Percentiles rank a stretch among this genome's conserved stretches.
phyloP scores from a whole-genome alignment of 164 flowering plant genomes.

The Euptelea pleiosperma region DNA sequence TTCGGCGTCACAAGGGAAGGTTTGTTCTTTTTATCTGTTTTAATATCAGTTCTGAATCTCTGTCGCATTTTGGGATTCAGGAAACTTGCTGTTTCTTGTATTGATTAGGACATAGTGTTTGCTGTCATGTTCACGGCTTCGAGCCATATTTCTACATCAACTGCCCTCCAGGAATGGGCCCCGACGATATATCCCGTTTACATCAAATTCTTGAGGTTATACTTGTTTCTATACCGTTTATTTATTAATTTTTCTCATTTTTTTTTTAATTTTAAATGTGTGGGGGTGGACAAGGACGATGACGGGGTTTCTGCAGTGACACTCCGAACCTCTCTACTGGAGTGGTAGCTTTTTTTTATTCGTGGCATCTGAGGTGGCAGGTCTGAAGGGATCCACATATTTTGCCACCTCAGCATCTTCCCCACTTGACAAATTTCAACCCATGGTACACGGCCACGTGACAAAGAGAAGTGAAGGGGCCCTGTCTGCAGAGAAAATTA shows the following conservation, averaged over 20 bases:
- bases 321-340: no score
- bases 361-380: background rate
- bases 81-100: background rate
- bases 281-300: no score
- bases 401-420: background rate
- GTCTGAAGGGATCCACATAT: background rate
- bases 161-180: slow-evolving; percentile 92
- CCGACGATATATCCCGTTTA: slow-evolving; percentile 83
- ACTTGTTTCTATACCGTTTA: no score
- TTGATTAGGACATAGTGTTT: slow-evolving; percentile 81
- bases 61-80: background rate
- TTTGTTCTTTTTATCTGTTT: slow-evolving; percentile 12
- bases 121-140: slow-evolving; percentile 94
- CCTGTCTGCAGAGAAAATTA: no score
- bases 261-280: background rate
- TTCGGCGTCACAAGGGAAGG: slow-evolving; percentile 98
- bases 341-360: no score
- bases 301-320: no score
- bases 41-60: background rate
- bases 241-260: background rate
- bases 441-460: no score
- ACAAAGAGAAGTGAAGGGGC: no score
- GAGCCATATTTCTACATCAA: slow-evolving; percentile 89
- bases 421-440: no score
- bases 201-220: slow-evolving; percentile 90